These are phyloP conservation scores for Rhodamnia rubescens DNA, from an alignment of 345 rosid species.

Conservation along the genomic window DNA sequence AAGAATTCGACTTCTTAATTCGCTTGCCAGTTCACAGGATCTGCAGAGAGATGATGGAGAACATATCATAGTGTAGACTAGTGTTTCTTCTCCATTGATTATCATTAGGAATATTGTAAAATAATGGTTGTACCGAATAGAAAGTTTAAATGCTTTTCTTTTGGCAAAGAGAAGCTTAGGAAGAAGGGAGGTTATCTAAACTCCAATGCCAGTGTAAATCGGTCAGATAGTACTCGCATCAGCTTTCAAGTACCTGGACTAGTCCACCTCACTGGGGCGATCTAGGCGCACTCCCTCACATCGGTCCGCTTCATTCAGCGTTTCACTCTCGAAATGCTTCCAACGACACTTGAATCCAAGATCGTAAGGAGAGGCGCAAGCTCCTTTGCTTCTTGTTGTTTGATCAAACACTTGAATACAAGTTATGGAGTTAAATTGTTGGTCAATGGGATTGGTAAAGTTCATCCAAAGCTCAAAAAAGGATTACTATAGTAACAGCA, in stretches of 20 bases:
- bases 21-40: not conserved
- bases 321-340: not conserved
- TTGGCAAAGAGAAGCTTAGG: not conserved
- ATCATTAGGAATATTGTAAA: slow-evolving; percentile 22
- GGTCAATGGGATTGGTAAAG: not conserved
- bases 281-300: not conserved
- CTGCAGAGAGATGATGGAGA: not conserved
- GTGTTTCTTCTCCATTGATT: not conserved
- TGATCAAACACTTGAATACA: not conserved
- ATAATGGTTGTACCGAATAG: slow-evolving; percentile 21
- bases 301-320: not conserved
- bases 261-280: not conserved
- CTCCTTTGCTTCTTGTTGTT: not conserved
- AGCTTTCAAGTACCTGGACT: not conserved
- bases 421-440: not conserved
- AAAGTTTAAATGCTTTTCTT: not conserved
- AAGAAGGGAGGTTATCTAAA: not conserved
- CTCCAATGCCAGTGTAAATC: not conserved
- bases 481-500: not conserved
- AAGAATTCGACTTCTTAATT: not conserved
- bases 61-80: not conserved
- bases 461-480: not conserved
- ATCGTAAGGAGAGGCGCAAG: not conserved
- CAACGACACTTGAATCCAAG: not conserved
- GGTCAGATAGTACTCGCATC: not conserved